These are phyloP conservation scores for Orbilia oligospora DNA, from an alignment of 2,329 filamentous ascomycete genomes.

Conservation along the genomic window DNA sequence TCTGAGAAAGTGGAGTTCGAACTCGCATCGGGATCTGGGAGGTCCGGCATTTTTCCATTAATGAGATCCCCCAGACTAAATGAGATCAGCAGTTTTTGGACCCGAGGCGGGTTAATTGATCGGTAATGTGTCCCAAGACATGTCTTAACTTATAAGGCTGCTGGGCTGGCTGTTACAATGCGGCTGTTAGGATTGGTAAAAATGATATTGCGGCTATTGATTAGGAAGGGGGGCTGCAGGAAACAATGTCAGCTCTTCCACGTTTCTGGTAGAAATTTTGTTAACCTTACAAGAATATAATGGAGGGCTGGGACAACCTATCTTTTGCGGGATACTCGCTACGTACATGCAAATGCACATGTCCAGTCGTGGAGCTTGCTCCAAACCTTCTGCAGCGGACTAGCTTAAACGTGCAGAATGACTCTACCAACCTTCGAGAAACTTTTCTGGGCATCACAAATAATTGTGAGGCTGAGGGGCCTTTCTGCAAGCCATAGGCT, in stretches of 20 bases:
- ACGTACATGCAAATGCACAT: neutral
- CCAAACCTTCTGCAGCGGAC: slow-evolving; percentile 2
- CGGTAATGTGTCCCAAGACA: slow-evolving; percentile 7
- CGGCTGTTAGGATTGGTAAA: slow-evolving; percentile 1
- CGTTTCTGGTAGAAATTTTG: neutral
- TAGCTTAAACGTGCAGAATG: neutral
- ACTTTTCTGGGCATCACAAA: neutral
- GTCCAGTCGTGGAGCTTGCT: neutral
- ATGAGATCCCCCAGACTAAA: too few species aligned
- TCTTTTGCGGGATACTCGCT: neutral
- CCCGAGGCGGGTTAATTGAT: neutral
- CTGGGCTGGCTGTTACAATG: slow-evolving; percentile 11
- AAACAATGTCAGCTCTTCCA: slow-evolving; percentile 4
- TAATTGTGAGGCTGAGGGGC: neutral
- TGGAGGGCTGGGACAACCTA: neutral
- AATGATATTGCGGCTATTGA: slow-evolving; percentile 2
- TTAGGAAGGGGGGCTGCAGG: slow-evolving; percentile 8
- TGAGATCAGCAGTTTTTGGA: too few species aligned
- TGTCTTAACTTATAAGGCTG: slow-evolving; percentile 16
- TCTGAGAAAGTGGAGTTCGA: slow-evolving; percentile 23
- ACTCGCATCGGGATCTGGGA: slow-evolving; percentile 7
- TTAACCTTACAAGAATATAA: neutral
- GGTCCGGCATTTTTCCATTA: neutral
- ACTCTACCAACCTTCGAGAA: neutral
- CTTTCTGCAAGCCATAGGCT: neutral